Base-by-base conservation (phyloP, 78 protist genomes). In the Dictyostelium citrinum region DNA sequence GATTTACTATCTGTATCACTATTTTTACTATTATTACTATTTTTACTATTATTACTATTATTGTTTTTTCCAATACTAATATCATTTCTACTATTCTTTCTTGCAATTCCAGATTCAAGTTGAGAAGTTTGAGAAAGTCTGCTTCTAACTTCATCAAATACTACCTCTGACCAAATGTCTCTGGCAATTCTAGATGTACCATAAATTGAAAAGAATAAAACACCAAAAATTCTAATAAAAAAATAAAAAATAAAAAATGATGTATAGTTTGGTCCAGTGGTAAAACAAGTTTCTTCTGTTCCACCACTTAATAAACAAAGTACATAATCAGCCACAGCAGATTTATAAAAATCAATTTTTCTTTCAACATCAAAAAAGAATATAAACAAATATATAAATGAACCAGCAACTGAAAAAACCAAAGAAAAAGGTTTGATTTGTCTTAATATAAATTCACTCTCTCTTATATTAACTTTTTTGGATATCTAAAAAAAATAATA, bases 391-490 rank as follows among this genome's bases (percentile, higher is more conserved):
- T 81, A 81, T 1, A 81, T 1, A 22, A 81, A 81, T 39, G 86
- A 81, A 1, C 86, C 86, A n/a, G 29, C 58, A 58, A 81, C 41
- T 14, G 68, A 17, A 29, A 61, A 33, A 2, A 81, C 86, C n/a
- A 70, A 61, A 4, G 68, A 39, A 39, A 81, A 81, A 55, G 86
- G 86, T 81, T 81, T 81, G n/a, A 81, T 61, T 39, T 81, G 86
- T 39, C 64, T 35, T 61, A 16, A 24, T 29, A 81, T 33, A 37
- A 81, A 61, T 39, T 72, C 43, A 37, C 45, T 81, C 39, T 81
- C 86, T 51, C 37, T 60, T 24, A n/a, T 31, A 24, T 55, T 55
- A 6, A 81, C 70, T 37, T 81, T 81, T 39, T 20, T 81, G 0
- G 70, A 60, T n/a, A 81, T 81, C 86, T 81, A 12, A 14, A 49